Evolutionary conservation across 192 early-diverging fungal genomes (phyloP).

Genomic region (Gamsiella multidivaricata): DNA sequence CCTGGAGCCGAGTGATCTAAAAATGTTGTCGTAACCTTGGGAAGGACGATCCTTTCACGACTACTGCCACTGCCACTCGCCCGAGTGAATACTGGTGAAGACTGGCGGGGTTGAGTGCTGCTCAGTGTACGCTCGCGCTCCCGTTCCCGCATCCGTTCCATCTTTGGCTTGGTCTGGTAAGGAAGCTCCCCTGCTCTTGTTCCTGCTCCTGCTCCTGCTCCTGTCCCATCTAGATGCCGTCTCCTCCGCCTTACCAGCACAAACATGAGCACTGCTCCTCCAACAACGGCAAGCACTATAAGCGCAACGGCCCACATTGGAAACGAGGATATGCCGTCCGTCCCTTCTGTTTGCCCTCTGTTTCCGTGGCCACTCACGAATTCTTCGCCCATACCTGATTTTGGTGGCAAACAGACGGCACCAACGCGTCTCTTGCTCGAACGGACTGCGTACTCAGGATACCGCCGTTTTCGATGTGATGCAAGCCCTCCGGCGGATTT

Average conservation of each 20-base stretch:
- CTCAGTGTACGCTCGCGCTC: slow-evolving; percentile 17
- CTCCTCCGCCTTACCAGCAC: slow-evolving; percentile 1
- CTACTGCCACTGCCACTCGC: neutral
- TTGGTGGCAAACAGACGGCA: slow-evolving; percentile 16
- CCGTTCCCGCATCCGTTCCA: neutral
- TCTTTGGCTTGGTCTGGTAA: neutral
- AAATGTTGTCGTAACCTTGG: slow-evolving; percentile 7
- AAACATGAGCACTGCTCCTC: slow-evolving; percentile 4
- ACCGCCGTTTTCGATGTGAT: too few species aligned
- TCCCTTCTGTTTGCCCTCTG: neutral
- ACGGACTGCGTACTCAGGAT: too few species aligned
- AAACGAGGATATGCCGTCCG: neutral
- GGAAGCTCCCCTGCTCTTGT: neutral
- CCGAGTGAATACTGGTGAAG: neutral
- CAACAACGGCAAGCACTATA: slow-evolving; percentile 4
- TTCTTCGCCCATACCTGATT: too few species aligned
- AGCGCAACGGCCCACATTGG: slow-evolving; percentile 16
- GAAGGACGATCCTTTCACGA: neutral
- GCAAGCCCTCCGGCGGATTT: neutral
- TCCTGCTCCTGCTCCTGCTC: too few species aligned
- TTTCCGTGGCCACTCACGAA: neutral
- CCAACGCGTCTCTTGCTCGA: slow-evolving; percentile 9
- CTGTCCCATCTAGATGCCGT: neutral
- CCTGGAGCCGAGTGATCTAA: neutral
- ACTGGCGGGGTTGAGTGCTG: neutral